Evolutionary conservation across 2,329 filamentous ascomycete species (phyloP), one percentile per base, ranked within the genome.

Genomic region (Diaporthe aspalathi): DNA sequence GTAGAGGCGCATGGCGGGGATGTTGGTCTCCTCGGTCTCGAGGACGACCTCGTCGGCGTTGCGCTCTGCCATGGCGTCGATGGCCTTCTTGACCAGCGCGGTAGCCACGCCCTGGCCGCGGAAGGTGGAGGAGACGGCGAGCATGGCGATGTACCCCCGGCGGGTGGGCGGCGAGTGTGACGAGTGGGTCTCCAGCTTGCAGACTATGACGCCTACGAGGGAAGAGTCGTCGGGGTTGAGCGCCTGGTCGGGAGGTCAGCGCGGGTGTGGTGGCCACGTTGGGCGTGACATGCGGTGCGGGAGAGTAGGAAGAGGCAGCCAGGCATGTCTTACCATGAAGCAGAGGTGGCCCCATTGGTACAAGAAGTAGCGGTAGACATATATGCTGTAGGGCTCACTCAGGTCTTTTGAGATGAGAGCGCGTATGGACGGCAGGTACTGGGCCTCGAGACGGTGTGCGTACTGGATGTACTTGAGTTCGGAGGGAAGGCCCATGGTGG

Each of bases 291-390:
- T 35, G 22, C 9, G 53, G 49, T 49, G 40, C 20, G 52, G 52
- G 11, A 62, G 32, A 6, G 20, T 35, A 40, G 22, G 49, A 68
- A 50, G 11, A 57, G 62, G 38, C 56, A 45, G 24, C 65, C n/a
- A n/a, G 12, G 20, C n/a, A 3, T 27, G 22, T 22, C 40, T 56
- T 83, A 95, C 94, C 91, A 98, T 93, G 82, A 94, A 98, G 82
- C 96, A 99, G n/a, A 99, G 85, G 79, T 98, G 92, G 6, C 93
- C 93, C 96, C 96, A 99, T 88, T 98, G 94, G 79, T 97, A 97
- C 22, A 99, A 85, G 78, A 99, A 99, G 81, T 99, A 99, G 40
- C 96, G 91, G 82, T 98, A 99, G 71, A 99, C 96, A 84, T 99
- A 99, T 80, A 99, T 98, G 83, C 95, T 98, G 81, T 99, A 99